These are phyloP conservation scores for Neonothopanus nambi DNA, from an alignment of 1,284 basidiomycete species.

Conservation along the genomic window DNA sequence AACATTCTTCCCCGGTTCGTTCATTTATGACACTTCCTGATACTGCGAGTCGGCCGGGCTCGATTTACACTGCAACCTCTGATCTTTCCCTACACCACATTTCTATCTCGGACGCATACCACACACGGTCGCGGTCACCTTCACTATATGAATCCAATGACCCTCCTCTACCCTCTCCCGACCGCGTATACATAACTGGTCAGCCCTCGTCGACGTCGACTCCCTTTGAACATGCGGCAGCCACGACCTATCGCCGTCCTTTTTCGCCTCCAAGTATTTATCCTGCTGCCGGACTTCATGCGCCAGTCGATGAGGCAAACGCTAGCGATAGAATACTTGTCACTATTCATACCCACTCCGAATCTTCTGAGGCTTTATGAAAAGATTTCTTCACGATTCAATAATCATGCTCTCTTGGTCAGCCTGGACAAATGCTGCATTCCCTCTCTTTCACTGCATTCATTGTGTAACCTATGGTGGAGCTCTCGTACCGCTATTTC, in stretches of 20 bases:
- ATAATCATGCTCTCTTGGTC: too few relatives aligned
- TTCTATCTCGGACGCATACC: constrained; percentile 9
- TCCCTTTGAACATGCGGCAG: not conserved
- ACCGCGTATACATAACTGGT: not conserved
- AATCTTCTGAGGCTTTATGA: too few relatives aligned
- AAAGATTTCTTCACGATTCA: too few relatives aligned
- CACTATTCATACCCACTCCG: not conserved
- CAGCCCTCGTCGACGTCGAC: not conserved
- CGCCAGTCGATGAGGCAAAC: not conserved
- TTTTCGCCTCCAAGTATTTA: constrained; percentile 2
- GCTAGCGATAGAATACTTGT: not conserved
- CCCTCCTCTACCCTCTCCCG: not conserved
- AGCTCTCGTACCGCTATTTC: too few relatives aligned
- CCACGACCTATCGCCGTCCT: not conserved
- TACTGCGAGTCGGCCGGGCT: not conserved
- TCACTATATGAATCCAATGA: not conserved
- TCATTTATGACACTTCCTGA: not conserved
- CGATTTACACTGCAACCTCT: not conserved
- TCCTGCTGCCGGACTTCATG: not conserved
- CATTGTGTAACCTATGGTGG: too few relatives aligned
- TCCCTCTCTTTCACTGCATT: too few relatives aligned
- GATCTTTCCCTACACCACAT: not conserved
- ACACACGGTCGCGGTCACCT: not conserved
- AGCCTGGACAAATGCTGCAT: too few relatives aligned
- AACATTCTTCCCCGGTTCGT: not conserved